Conservation (phyloP, 2,329 filamentous ascomycete species). For the Elsinoe perseae region DNA sequence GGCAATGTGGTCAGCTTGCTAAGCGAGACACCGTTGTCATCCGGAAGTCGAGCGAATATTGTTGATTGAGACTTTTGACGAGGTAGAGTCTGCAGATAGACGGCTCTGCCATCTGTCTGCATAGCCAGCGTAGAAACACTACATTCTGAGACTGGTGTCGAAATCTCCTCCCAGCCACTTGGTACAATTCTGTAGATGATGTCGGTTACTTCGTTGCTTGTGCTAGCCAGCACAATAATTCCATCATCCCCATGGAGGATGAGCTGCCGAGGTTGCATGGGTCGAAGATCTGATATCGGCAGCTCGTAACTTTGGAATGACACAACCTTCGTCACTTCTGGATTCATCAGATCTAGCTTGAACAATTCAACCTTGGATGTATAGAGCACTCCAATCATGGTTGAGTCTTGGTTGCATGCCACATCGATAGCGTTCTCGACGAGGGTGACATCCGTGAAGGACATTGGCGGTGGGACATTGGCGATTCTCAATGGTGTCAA, state of each 20-base stretch:
- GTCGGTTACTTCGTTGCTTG: conserved; percentile 20
- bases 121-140: neutral
- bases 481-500: conserved; percentile 76
- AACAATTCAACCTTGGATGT: conserved; percentile 59
- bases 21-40: neutral
- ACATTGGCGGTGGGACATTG: conserved; percentile 90
- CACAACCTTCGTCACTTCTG: conserved; percentile 32
- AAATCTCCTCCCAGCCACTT: neutral
- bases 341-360: conserved; percentile 55
- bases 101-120: conserved; percentile 19
- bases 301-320: conserved; percentile 29
- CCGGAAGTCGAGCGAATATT: neutral
- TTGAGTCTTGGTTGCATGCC: conserved; percentile 59
- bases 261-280: conserved; percentile 38
- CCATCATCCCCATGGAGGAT: conserved; percentile 37
- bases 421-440: conserved; percentile 63
- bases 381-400: conserved; percentile 65
- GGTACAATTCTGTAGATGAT: conserved; percentile 13
- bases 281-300: conserved; percentile 34
- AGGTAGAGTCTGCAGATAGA: conserved; percentile 21
- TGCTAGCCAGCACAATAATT: conserved; percentile 28
- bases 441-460: conserved; percentile 63
- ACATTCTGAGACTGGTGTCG: neutral
- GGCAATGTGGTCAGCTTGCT: conserved; percentile 20
- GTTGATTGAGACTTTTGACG: neutral